These are phyloP conservation scores for Pistacia integerrima DNA, from an alignment of 345 rosid species.

Conservation along the genomic window DNA sequence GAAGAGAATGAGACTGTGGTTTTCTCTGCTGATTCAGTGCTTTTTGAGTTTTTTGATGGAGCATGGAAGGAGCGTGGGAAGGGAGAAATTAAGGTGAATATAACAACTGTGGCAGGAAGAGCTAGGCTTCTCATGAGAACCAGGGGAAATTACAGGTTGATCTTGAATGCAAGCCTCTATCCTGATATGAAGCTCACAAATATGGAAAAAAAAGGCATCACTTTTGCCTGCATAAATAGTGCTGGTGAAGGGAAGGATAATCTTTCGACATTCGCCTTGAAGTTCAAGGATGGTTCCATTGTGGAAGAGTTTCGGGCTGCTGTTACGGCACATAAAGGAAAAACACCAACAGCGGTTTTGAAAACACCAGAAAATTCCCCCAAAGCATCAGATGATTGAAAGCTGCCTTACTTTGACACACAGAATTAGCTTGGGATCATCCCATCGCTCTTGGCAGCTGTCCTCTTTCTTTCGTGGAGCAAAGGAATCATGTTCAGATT, in stretches of 20 bases:
- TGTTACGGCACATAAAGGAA: conserved; percentile 55
- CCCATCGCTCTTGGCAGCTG: neutral
- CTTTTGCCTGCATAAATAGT: conserved; percentile 86
- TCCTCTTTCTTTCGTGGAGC: conserved; percentile 9
- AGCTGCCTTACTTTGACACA: conserved; percentile 6
- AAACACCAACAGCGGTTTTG: conserved; percentile 32
- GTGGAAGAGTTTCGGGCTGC: conserved; percentile 70
- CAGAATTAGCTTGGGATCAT: neutral
- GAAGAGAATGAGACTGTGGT: conserved; percentile 86
- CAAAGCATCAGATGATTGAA: conserved; percentile 46
- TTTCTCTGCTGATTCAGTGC: conserved; percentile 74
- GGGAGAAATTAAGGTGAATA: conserved; percentile 90
- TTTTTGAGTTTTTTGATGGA: conserved; percentile 74
- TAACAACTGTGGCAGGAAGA: conserved; percentile 51
- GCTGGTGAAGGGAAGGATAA: conserved; percentile 59
- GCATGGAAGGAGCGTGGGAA: conserved; percentile 98
- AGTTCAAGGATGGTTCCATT: conserved; percentile 72
- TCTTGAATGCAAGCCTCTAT: conserved; percentile 84
- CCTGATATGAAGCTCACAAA: conserved; percentile 89
- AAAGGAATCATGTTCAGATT: conserved; percentile 10
- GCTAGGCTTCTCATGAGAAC: conserved; percentile 91
- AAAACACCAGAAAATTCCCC: conserved; percentile 95
- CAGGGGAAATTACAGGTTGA: conserved; percentile 85
- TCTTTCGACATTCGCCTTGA: conserved; percentile 78
- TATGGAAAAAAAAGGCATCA: conserved; percentile 96